phyloP scores from a whole-genome alignment of 106 monocot species.

The Gastrodia elata region DNA sequence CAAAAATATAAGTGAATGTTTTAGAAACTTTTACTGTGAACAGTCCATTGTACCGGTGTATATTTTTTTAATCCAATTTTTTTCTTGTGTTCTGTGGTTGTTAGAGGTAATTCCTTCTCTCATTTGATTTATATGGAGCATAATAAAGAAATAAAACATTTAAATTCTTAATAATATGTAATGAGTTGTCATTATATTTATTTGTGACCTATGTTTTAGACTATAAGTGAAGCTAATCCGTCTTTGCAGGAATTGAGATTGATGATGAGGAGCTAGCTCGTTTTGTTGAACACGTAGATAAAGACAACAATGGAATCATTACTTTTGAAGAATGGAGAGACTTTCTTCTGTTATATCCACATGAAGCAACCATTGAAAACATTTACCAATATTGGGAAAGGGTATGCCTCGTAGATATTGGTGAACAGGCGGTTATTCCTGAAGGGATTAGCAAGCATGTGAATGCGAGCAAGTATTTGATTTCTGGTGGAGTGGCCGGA shows the following conservation, averaged over 20 bases:
- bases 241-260: conserved; percentile 79
- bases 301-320: conserved; percentile 95
- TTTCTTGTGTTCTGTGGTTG: not conserved
- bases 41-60: no score
- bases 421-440: conserved; percentile 85
- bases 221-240: not conserved
- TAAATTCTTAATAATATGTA: not conserved
- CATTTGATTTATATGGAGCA: no score
- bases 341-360: conserved; percentile 86
- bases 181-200: not conserved
- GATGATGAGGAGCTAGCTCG: conserved; percentile 87
- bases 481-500: conserved; percentile 90
- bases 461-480: conserved; percentile 76
- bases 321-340: conserved; percentile 99
- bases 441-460: conserved; percentile 83
- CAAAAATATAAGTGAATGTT: no score
- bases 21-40: no score
- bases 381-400: conserved; percentile 90
- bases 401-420: conserved; percentile 85
- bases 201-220: not conserved
- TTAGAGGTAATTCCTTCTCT: not conserved
- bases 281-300: conserved; percentile 94
- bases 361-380: conserved; percentile 88
- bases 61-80: no score
- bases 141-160: not conserved